Conservation (phyloP, 2,329 filamentous ascomycete genomes). For the Cucurbitaria berberidis region DNA sequence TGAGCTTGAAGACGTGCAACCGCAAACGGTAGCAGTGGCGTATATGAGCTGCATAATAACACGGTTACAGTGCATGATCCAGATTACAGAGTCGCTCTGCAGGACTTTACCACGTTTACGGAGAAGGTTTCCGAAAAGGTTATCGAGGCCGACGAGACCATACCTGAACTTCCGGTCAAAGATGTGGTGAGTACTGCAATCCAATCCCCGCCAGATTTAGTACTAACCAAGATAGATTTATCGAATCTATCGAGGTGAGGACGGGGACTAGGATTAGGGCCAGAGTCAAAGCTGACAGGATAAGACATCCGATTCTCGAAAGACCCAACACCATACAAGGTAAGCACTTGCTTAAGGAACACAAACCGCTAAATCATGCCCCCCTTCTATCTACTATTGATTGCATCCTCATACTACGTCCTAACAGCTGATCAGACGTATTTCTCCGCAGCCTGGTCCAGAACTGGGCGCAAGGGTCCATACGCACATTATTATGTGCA, state of each 20-base stretch:
- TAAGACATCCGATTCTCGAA: slow-evolving; percentile 80
- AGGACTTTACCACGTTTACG: slow-evolving; percentile 82
- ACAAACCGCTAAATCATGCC: neutral
- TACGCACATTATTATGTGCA: slow-evolving; percentile 85
- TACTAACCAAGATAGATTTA: slow-evolving; percentile 63
- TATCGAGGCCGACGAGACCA: slow-evolving; percentile 74
- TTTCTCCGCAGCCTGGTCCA: slow-evolving; percentile 85
- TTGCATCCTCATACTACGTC: slow-evolving; percentile 4
- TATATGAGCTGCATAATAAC: slow-evolving; percentile 16
- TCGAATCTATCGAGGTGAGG: slow-evolving; percentile 73
- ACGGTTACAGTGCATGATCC: slow-evolving; percentile 70
- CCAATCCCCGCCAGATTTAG: neutral
- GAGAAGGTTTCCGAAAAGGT: slow-evolving; percentile 74
- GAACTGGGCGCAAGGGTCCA: slow-evolving; percentile 75
- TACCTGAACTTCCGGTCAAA: slow-evolving; percentile 85
- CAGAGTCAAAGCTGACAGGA: slow-evolving; percentile 2
- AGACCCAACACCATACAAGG: slow-evolving; percentile 88
- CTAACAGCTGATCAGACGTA: slow-evolving; percentile 63
- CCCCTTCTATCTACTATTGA: neutral
- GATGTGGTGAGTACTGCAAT: slow-evolving; percentile 66
- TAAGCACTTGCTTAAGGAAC: slow-evolving; percentile 46
- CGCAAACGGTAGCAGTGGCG: neutral
- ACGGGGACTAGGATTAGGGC: neutral
- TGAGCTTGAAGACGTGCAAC: neutral
- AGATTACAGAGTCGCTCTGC: slow-evolving; percentile 77